Base-by-base conservation (phyloP, 805 yeast genomes). In the Saturnispora sekii region DNA sequence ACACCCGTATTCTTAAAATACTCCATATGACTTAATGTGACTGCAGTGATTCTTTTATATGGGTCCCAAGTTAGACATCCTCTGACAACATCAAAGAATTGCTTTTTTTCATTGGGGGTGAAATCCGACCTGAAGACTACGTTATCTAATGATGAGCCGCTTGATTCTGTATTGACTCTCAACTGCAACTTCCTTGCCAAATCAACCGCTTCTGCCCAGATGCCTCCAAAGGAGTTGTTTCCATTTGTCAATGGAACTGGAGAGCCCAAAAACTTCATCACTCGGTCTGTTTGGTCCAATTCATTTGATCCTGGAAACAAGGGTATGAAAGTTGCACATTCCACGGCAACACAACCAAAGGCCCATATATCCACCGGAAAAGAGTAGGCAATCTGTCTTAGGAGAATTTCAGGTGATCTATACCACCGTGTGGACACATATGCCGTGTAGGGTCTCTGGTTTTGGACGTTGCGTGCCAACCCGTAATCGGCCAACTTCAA, bases 381-480 rank as follows among this genome's bases (percentile, higher is more conserved):
- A 0, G 86, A 74, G 56, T 84, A 81, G 53, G 62, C 66, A 5
- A 70, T 72, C 50, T 74, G 78, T 52, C 90, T 70, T 46, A 84
- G 64, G 38, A 84, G 66, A 16, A 84, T 81, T 59, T 84, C 95
- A 0, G 95, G 95, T 0, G 90, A 76, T 50, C 95, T 68, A 56
- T 84, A 84, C 95, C 95, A 84, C 55, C 95, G 72, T 0, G 95
- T 84, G 0, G 90, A 79, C 6, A 84, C 86, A 52, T 84, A 84
- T 2, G 82, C 79, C 0, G 94, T 84, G 55, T 76, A 84, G 1
- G 77, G 76, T 46, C 68, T 70, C 26, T 59, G 62, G 56, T 76
- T 75, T 38, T 67, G 62, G 10, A 74, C 66, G 48, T 74, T 75
- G 53, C 93, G 72, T 10, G 90, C 84, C 47, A 84, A 67, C 0